phyloP scores from a whole-genome alignment of 768 basidiomycete species.

The Vararia minispora region DNA sequence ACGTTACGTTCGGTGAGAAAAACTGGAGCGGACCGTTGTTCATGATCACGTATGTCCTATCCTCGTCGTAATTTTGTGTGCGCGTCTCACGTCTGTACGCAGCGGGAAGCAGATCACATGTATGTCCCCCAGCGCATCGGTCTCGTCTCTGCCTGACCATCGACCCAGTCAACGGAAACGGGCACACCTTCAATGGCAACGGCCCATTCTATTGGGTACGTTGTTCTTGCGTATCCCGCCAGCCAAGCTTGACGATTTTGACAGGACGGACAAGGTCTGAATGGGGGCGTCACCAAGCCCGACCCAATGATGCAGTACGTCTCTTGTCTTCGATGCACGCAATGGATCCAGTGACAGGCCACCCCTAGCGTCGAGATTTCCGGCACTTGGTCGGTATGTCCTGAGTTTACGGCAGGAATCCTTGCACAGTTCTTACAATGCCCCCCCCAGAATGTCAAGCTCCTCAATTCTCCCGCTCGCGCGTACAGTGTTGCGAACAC shows the following conservation, averaged over 20 bases:
- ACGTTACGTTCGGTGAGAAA: constrained; percentile 42
- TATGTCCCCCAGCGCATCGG: constrained; percentile 19
- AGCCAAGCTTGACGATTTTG: neutral
- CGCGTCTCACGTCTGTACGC: neutral
- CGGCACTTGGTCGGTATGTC: constrained; percentile 26
- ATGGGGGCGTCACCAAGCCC: constrained; percentile 21
- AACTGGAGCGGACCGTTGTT: constrained; percentile 48
- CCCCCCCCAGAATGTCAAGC: constrained; percentile 21
- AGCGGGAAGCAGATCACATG: constrained; percentile 41
- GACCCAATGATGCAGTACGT: constrained; percentile 31
- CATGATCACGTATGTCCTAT: constrained; percentile 19
- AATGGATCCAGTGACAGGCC: neutral
- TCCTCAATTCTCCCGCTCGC: constrained; percentile 30
- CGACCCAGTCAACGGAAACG: constrained; percentile 33
- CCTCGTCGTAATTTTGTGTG: neutral
- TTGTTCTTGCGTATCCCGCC: neutral
- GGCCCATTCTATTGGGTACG: constrained; percentile 34
- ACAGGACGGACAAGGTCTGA: constrained; percentile 22
- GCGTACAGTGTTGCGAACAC: constrained; percentile 21
- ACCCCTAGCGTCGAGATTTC: constrained; percentile 26
- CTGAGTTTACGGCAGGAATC: neutral
- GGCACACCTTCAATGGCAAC: constrained; percentile 28
- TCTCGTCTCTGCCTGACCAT: too few relatives aligned
- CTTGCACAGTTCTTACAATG: neutral
- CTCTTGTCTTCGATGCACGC: neutral